Conservation (phyloP, 352 stramenopile species). For the Albugo candida region DNA sequence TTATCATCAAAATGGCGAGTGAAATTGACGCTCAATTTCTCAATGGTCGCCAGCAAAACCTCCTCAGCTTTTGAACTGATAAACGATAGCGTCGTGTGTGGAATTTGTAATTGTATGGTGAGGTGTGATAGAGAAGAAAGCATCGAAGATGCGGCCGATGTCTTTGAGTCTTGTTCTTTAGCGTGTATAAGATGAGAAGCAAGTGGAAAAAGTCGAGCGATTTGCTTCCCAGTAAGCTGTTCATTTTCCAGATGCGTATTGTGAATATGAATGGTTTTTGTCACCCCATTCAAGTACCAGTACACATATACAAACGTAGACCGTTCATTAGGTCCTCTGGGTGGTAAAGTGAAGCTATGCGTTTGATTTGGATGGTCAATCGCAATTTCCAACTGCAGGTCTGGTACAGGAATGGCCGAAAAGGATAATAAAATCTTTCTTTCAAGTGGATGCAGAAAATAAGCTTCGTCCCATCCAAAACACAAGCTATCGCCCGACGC, state of each 20-base stretch:
- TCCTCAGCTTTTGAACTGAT: slow-evolving; percentile 56
- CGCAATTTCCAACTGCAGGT: slow-evolving; percentile 13
- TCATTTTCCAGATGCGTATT: slow-evolving; percentile 36
- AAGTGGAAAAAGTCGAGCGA: neutral
- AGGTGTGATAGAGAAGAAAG: slow-evolving; percentile 7
- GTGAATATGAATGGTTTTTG: slow-evolving; percentile 64
- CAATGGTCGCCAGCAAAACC: slow-evolving; percentile 43
- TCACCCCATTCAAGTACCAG: slow-evolving; percentile 66
- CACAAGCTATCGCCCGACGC: slow-evolving; percentile 46
- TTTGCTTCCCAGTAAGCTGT: slow-evolving; percentile 38
- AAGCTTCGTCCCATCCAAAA: slow-evolving; percentile 77
- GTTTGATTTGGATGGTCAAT: slow-evolving; percentile 28
- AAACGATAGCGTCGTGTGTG: slow-evolving; percentile 46
- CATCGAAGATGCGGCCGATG: slow-evolving; percentile 1
- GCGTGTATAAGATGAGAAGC: too few species aligned
- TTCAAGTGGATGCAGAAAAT: slow-evolving; percentile 43
- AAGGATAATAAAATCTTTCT: slow-evolving; percentile 31
- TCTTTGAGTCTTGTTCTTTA: neutral
- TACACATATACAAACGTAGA: slow-evolving; percentile 13
- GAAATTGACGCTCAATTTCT: slow-evolving; percentile 46
- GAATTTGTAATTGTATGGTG: slow-evolving; percentile 31
- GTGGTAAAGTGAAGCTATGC: too few species aligned
- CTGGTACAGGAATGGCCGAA: too few species aligned
- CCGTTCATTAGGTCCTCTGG: too few species aligned
- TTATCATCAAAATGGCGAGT: slow-evolving; percentile 47